Base-by-base conservation (phyloP, 441 rosid species). In the Geranium incanum region DNA sequence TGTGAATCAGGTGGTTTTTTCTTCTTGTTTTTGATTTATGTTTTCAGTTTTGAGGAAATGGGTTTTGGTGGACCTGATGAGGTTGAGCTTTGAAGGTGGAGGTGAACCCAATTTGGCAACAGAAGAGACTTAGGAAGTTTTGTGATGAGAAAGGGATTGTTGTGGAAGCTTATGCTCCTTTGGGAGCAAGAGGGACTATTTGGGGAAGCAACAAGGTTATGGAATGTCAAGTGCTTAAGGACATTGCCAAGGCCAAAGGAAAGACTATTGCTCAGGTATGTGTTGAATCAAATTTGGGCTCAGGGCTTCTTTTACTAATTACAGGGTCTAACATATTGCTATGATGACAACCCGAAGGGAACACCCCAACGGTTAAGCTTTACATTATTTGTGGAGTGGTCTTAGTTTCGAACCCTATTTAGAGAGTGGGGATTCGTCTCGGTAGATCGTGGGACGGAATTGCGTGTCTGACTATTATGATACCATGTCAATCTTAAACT, bases 1-100 rank as follows among this genome's bases (percentile, higher is more conserved):
- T 2, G 81, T 78, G 6, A 78, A 80, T 57, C 85, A 82, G 76
- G 83, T 82, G 68, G 21, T 21, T 68, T 72, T 18, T 2, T 52
- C 7, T n/a, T 52, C 60, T 52, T 52, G 5, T n/a, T 52, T n/a
- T 6, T n/a, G 15, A 50, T 13, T 52, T 52, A 0, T n/a, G 13
- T 52, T n/a, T 6, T n/a, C 57, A 50, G 57, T 52, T 52, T 5
- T n/a, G 15, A 52, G 50, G 3, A 52, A 52, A 52, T 52, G 18
- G 60, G 60, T 52, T 52, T 15, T 12, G 15, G 19, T 52, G n/a
- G 15, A 4, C 4, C 18, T 52, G 19, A 13, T 52, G 5, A 4
- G 19, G 4, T 52, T 52, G 16, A 43, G 50, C 15, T 13, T 15
- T 62, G 66, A 5, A 19, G 66, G 66, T 62, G 66, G 36, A 62